Base-by-base conservation (phyloP, 495 filamentous ascomycete species). In the Podospora bellae-mahoneyi region DNA sequence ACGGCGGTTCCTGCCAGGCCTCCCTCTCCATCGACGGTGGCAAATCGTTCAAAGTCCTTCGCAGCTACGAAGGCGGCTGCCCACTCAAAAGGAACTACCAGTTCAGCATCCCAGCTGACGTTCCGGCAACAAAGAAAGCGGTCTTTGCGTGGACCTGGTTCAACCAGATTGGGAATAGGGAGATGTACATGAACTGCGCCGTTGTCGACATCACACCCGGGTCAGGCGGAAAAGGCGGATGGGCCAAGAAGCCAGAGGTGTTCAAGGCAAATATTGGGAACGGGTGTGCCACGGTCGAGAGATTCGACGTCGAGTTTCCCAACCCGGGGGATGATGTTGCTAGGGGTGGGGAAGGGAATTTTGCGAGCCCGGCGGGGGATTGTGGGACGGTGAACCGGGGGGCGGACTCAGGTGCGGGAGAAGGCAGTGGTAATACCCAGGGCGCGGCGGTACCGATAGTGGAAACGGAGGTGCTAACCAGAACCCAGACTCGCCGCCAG, bases 181-280 rank as follows among this genome's bases (percentile, higher is more conserved):
- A 97, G 76, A 91, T 94, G 88, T 96, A 96, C 81, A 94, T 93
- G 92, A 91, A 94, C 82, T 97, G 93, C 67, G 90, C 88, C 4
- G 85, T 89, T 23, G 84, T 94, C 58, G 76, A 71, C 18, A 79
- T 87, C 62, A 68, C 44, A 5, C 19, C 32, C 53, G 65, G 69
- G 2, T 62, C 30, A 1, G 60, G 66, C 1, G 64, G 60, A 4
- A 44, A 58, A 18, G 62, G n/a, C 18, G n/a, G n/a, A 5, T 58
- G n/a, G 60, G 68, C 70, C 2, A 26, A 62, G 2, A 73, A 82
- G 2, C 86, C 86, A 1, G 72, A 76, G 32, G 66, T 88, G 13
- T 82, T 84, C 30, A 72, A 76, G 28, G 84, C 84, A 0, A 84
- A 87, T 66, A 62, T 87, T n/a, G 76, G 69, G 15, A 73, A 75